These are phyloP conservation scores for Colletotrichum endophyticum DNA, from an alignment of 2,329 filamentous ascomycete genomes.

Conservation along the genomic window DNA sequence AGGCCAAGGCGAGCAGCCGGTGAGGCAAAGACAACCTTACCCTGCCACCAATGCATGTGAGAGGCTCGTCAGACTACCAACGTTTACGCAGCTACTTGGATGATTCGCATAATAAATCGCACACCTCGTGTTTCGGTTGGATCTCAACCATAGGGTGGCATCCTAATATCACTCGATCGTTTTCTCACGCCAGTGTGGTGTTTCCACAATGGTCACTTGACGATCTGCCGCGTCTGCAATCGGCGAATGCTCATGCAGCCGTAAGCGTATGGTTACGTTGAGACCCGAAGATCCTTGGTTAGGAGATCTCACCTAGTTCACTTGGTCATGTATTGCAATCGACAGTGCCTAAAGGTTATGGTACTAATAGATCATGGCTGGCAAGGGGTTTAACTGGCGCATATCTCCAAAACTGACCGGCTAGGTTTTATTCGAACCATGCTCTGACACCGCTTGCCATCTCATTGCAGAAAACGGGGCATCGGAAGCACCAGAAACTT, in stretches of 20 bases:
- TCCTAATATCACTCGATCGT: neutral
- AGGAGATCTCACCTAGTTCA: neutral
- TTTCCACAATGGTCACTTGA: neutral
- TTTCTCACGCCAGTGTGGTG: neutral
- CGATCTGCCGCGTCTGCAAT: constrained; percentile 4
- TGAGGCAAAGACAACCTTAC: neutral
- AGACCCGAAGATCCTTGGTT: neutral
- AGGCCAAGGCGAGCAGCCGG: neutral
- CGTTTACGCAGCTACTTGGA: neutral
- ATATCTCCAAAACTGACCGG: neutral
- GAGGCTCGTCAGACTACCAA: neutral
- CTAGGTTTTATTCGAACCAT: neutral
- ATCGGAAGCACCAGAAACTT: neutral
- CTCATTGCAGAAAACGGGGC: neutral
- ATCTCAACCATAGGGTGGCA: neutral
- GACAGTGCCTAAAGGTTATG: neutral
- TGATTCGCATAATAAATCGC: neutral
- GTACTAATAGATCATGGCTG: neutral
- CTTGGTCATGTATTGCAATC: neutral
- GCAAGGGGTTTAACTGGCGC: neutral
- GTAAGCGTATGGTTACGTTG: constrained; percentile 1
- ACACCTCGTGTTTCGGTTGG: neutral
- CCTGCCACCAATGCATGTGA: neutral
- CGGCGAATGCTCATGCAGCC: neutral
- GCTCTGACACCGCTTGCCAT: neutral